Evolutionary conservation across 805 yeast genomes (phyloP), one percentile per base, ranked within the genome.

Genomic region (Kodamaea nitidulidarum): DNA sequence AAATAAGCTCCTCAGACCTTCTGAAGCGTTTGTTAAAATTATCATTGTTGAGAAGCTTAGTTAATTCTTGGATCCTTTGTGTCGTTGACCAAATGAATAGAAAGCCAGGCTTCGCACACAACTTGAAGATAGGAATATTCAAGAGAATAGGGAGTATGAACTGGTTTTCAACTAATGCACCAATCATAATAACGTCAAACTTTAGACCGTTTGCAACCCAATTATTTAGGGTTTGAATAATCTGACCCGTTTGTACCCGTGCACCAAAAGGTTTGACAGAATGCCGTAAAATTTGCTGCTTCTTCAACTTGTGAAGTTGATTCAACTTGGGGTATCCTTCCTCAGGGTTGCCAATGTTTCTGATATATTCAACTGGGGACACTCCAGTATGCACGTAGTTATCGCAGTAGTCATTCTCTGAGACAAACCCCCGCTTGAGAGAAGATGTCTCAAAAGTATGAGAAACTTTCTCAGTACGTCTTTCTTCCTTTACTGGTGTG

Each of bases 141-240:
- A 74, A 61, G 16, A 90, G 63, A 2, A 81, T 50, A 0, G 86
- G 84, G 32, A 76, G 69, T 14, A 84, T 65, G 39, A 84, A 73
- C 52, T 81, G 88, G 52, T 83, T 80, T 47, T 84, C 90, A 1
- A 83, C 75, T 36, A 91, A 67, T 2, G 93, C 91, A 1, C 95
- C 95, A 39, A 90, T 78, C 95, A 91, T 87, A 10, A 91, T 84
- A 8, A 88, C 95, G 56, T 90, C 96, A 59, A 90, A 91, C 43
- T 76, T 77, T 27, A 85, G 53, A 6, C 73, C 70, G 14, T 65
- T 65, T 12, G 62, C 58, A 22, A 78, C 76, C 95, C 95, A 84
- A 15, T 58, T 54, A 41, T 75, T 71, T 41, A 90, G 63, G 0
- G 74, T 71, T 1, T 74, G 73, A 5, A 78, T 67, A 58, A 88